phyloP scores from a whole-genome alignment of 805 yeast genomes.

The Henningerozyma blattae region DNA sequence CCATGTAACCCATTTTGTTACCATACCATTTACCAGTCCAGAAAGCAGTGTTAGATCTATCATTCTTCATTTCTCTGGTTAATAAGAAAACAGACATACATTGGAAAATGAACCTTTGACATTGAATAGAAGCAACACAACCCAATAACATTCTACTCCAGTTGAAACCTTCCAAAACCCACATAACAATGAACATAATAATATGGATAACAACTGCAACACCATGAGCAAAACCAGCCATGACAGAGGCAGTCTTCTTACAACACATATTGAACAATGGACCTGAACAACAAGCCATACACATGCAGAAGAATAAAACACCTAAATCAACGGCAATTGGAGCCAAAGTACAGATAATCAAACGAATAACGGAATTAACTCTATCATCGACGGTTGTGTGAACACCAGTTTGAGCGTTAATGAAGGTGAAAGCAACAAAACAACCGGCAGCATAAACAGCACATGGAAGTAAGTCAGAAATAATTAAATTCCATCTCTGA shows the following conservation, averaged over 20 bases:
- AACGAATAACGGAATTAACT: slow-evolving; percentile 61
- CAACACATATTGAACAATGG: slow-evolving; percentile 90
- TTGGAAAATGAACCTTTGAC: slow-evolving; percentile 81
- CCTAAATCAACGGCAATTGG: slow-evolving; percentile 89
- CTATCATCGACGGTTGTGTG: slow-evolving; percentile 29
- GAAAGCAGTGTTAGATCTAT: slow-evolving; percentile 92
- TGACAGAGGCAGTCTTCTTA: slow-evolving; percentile 91
- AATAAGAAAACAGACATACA: slow-evolving; percentile 62
- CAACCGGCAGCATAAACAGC: slow-evolving; percentile 65
- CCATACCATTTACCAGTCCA: slow-evolving; percentile 99
- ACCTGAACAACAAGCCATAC: slow-evolving; percentile 90
- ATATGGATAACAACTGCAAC: slow-evolving; percentile 79
- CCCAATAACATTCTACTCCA: slow-evolving; percentile 83
- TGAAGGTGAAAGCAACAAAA: slow-evolving; percentile 66
- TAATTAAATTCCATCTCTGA: slow-evolving; percentile 58
- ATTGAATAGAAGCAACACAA: slow-evolving; percentile 65
- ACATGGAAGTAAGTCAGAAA: slow-evolving; percentile 64
- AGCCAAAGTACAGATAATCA: slow-evolving; percentile 70
- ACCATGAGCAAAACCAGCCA: slow-evolving; percentile 95
- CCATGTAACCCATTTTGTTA: slow-evolving; percentile 80
- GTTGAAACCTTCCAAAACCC: slow-evolving; percentile 91
- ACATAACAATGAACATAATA: slow-evolving; percentile 82
- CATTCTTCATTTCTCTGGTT: slow-evolving; percentile 92
- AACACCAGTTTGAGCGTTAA: slow-evolving; percentile 81
- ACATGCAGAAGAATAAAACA: slow-evolving; percentile 60